Evolutionary conservation across 345 rosid species (phyloP), one percentile per base, ranked within the genome.

Genomic region (Salix udensis): DNA sequence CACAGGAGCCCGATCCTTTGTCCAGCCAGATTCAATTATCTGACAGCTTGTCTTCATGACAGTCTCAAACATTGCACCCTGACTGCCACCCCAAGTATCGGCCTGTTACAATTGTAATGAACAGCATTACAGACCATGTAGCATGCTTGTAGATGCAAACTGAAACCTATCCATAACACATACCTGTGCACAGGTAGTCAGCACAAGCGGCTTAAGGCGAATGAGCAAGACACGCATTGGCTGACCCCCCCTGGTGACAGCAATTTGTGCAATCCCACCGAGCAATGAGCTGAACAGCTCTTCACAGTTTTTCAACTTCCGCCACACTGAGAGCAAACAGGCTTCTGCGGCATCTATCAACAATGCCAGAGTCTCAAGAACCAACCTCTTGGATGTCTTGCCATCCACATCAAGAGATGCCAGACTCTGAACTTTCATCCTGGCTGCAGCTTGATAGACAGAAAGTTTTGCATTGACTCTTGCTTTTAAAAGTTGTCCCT

Each of bases 1-100:
- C 77, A 96, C 91, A 66, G 99, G 97, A 76, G 97, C 91, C 28
- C 98, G 94, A 84, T 96, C 98, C 84, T 88, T 96, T 84, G 83
- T 72, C 99, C 98, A 96, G 64, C 94, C 92, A 89, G 91, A 89
- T 85, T 94, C 95, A 81, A 94, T 94, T 80, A 94, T 90, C 85
- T 91, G 91, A 76, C 91, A 88, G 74, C 95, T 88, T 71, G 98
- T 87, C 82, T 86, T 90, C 91, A 90, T 83, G 80, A 92, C 87
- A 82, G 87, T 90, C 72, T 91, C 93, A 80, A 88, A 89, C 98
- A 96, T 90, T 78, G 93, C 81, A 80, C 97, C 96, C 52, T 88
- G 92, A 82, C 88, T 89, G 81, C 87, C 78, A 50, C 78, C 94
- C 91, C 95, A 91, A 73, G 91, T 81, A 82, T 94, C 97, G 53